Base-by-base conservation (phyloP, 2,329 filamentous ascomycete species). In the Metarhizium album region DNA sequence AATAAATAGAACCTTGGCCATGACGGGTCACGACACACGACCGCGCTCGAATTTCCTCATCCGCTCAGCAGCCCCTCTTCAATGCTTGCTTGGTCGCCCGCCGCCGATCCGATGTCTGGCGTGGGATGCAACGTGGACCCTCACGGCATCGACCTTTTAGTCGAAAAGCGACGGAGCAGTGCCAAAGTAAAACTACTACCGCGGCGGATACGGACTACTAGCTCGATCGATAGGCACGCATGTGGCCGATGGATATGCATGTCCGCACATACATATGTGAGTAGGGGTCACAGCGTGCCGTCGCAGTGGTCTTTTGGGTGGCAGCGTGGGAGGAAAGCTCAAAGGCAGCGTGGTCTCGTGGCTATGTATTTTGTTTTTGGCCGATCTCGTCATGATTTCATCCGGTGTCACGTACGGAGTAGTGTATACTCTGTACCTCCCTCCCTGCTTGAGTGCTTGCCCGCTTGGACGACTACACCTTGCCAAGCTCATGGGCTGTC, bases 51-150 rank as follows among this genome's bases (percentile, higher is more conserved):
- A 45, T 29, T 33, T 35, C 29, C 40, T 20, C 47, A 50, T 46
- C 37, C 16, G 31, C 38, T 50, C 48, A 43, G 35, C 33, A 16
- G 42, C 9, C 38, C n/a, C 37, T 14, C n/a, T n/a, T 29, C 27
- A 29, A n/a, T n/a, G n/a, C n/a, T n/a, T 42, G 38, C 38, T n/a
- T 42, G 18, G 8, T 11, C 38, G n/a, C n/a, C 38, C 38, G 38
- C 8, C 18, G 48, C 31, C 43, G 49, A 50, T 50, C 49, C 35
- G 43, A 46, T 47, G 24, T 45, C 27, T 29, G 7, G 27, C n/a
- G 49, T 50, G 43, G 49, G 23, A 16, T 31, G 40, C 3, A 35
- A 24, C 47, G 11, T 22, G 42, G 23, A 14, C 29, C 14, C n/a
- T 24, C 29, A 22, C 35, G 31, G 43, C 48, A 46, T 46, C 42